A percentile compares a stretch with the other conserved stretches of the same genome.
phyloP scores from a whole-genome alignment of 2,329 filamentous ascomycete species.

The Trichoderma sp. region DNA sequence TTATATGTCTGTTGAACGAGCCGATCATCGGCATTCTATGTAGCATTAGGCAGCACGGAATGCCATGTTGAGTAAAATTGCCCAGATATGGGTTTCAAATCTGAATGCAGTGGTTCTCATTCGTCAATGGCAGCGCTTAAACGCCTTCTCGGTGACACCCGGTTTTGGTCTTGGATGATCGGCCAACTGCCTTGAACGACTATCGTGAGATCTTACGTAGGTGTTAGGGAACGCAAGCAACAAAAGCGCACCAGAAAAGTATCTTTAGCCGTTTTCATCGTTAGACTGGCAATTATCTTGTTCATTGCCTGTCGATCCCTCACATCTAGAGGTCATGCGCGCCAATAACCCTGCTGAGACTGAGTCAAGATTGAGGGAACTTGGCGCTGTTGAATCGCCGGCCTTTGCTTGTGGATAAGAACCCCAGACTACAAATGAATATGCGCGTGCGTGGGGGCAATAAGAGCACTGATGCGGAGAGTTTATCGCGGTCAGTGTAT shows the following conservation, averaged over 20 bases:
- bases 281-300: not conserved
- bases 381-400: not conserved
- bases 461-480: not conserved
- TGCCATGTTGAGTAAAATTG: not conserved
- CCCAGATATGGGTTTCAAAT: not conserved
- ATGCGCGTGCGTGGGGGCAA: not conserved
- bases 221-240: not conserved
- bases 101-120: not conserved
- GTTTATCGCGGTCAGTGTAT: not conserved
- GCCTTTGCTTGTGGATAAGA: not conserved
- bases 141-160: slow-evolving; percentile 16
- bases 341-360: not conserved
- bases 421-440: not conserved
- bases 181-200: not conserved
- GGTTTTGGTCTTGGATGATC: not conserved
- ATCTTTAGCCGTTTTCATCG: not conserved
- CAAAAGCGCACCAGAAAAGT: not conserved
- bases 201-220: not conserved
- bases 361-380: slow-evolving; percentile 7
- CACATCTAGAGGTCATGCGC: not conserved
- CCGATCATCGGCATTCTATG: slow-evolving; percentile 20
- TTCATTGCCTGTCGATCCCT: slow-evolving; percentile 7
- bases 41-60: slow-evolving; percentile 10
- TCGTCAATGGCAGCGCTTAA: slow-evolving; percentile 15
- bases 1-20: not conserved